Conservation (phyloP, 768 basidiomycete genomes). For the Kwoniella pini region DNA sequence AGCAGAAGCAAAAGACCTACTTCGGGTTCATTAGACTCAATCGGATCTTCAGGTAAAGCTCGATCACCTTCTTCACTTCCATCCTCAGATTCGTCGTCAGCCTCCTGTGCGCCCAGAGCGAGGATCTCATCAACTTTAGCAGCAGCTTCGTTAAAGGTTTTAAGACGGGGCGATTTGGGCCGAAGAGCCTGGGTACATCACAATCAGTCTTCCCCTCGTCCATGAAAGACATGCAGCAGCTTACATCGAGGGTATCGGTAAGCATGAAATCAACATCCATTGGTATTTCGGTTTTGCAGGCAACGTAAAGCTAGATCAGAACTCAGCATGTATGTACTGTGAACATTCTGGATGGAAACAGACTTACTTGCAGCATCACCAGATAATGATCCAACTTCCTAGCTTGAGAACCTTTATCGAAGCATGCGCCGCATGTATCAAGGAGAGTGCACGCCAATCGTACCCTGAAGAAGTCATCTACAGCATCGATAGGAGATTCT, state of each 20-base stretch:
- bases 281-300: constrained; percentile 84
- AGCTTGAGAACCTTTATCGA: constrained; percentile 87
- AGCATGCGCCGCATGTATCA: constrained; percentile 96
- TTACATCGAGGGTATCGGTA: constrained; percentile 86
- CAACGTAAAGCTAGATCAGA: constrained; percentile 66
- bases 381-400: constrained; percentile 92
- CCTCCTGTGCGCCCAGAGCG: constrained; percentile 58
- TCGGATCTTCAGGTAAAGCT: constrained; percentile 5
- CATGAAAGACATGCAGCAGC: constrained; percentile 14
- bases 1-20: too few relatives aligned
- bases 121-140: constrained; percentile 87
- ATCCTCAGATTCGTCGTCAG: constrained; percentile 35
- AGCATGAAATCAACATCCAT: constrained; percentile 99
- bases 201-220: background rate
- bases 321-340: background rate
- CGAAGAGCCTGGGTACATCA: constrained; percentile 70
- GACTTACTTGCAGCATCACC: constrained; percentile 82
- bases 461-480: constrained; percentile 94
- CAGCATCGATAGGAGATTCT: constrained; percentile 75
- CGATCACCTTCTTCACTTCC: constrained; percentile 61
- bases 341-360: background rate
- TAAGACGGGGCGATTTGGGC: constrained; percentile 71
- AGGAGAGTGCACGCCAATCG: constrained; percentile 87
- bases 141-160: constrained; percentile 82
- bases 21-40: too few relatives aligned